Conservation (phyloP, 1,284 basidiomycete genomes). For the Vanrija humicola region DNA sequence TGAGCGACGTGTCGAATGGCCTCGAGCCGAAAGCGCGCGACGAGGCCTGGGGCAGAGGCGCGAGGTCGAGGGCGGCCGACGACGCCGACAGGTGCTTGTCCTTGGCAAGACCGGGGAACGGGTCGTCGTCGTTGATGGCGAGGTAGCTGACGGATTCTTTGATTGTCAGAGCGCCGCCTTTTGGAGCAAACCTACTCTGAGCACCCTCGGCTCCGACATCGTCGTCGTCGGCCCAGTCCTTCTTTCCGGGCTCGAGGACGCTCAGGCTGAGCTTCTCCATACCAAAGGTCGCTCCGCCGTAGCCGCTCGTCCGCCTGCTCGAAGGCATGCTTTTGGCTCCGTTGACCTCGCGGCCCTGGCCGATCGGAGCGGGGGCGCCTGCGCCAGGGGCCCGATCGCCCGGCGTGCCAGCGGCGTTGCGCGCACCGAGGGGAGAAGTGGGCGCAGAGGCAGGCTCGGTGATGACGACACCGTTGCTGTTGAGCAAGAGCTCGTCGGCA, state of each 20-base stretch:
- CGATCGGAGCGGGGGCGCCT: conserved; percentile 32
- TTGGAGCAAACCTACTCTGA: conserved; percentile 32
- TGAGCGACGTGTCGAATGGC: conserved; percentile 57
- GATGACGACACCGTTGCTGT: conserved; percentile 15
- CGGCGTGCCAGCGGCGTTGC: conserved; percentile 3
- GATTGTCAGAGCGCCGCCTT: background rate
- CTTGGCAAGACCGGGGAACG: conserved; percentile 58
- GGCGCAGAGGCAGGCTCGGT: conserved; percentile 38
- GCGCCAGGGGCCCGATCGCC: conserved; percentile 15
- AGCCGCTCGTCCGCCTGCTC: conserved; percentile 44
- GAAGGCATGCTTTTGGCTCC: conserved; percentile 51
- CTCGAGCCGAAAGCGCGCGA: conserved; percentile 62
- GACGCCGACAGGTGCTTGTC: conserved; percentile 69
- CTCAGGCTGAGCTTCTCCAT: conserved; percentile 50
- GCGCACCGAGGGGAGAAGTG: conserved; percentile 31
- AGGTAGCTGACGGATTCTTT: conserved; percentile 85
- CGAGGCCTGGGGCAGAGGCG: conserved; percentile 77
- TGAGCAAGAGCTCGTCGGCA: conserved; percentile 61
- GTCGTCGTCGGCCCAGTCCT: conserved; percentile 40
- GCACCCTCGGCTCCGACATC: conserved; percentile 47
- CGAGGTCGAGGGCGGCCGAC: conserved; percentile 87
- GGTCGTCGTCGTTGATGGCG: conserved; percentile 87
- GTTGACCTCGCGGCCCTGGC: conserved; percentile 32
- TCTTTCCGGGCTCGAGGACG: conserved; percentile 35
- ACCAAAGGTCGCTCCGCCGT: conserved; percentile 41